Evolutionary conservation across 495 filamentous ascomycete genomes (phyloP), one percentile per base, ranked within the genome.

Genomic region (Lasiosphaeria hispida): DNA sequence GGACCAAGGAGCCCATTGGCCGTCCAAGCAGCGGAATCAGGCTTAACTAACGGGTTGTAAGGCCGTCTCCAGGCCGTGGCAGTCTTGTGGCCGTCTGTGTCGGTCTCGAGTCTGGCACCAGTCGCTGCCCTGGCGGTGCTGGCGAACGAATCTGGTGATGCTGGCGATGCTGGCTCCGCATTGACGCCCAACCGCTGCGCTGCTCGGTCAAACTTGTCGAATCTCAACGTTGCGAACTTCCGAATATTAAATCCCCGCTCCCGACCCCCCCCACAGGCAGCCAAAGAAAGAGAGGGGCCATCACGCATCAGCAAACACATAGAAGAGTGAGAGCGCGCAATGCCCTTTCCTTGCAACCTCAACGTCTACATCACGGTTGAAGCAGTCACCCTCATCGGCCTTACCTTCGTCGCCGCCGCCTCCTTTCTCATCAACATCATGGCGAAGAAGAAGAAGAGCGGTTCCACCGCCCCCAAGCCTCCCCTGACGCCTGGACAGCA

Each of bases 401-500:
- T 69, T 42, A 54, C 57, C 49, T 59, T 69, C 13, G 38, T 63
- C 62, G 45, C 59, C 37, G 41, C 59, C 44, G 63, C 60, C 17
- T 63, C 60, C 10, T 50, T 61, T 37, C 39, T 66, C 42, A 35
- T 55, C 59, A 61, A 35, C 49, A 53, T 30, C 57, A 70, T 70
- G 67, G 67, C 67, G 44, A 64, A 53, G 47, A 63, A 57, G 55
- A 70, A 53, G 45, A 70, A 67, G 65, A 61, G 53, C 60, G 59
- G 59, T 18, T 39, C 44, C 48, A 56, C 50, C 47, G 23, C 61
- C 59, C 64, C 60, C 15, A 56, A 61, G 52, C 43, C 55, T 10
- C 41, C 23, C 14, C 49, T 17, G 52, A 37, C 48, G 1, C 36
- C 41, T 15, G 48, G n/a, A 35, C 48, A 52, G 33, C 48, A 35